Evolutionary conservation across 768 basidiomycete genomes (phyloP).

Genomic region (Hericium erinaceus): DNA sequence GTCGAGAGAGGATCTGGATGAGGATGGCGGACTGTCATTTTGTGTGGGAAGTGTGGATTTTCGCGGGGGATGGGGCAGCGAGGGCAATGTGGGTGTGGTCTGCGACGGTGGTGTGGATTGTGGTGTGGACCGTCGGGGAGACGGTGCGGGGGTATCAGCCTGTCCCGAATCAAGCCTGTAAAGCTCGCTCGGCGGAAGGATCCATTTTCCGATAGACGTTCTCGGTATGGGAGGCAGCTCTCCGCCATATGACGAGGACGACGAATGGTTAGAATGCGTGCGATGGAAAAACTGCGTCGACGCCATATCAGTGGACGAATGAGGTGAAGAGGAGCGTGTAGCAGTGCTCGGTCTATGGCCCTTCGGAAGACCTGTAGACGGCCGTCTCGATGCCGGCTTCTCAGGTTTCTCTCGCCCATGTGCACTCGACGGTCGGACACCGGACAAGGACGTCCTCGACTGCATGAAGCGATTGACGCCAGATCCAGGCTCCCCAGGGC

Average conservation of each 20-base stretch:
- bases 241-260: slow-evolving; percentile 46
- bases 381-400: background rate
- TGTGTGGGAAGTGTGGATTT: background rate
- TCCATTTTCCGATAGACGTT: slow-evolving; percentile 33
- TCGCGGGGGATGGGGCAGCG: background rate
- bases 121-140: background rate
- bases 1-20: slow-evolving; percentile 14
- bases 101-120: background rate
- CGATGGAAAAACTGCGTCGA: slow-evolving; percentile 38
- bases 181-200: slow-evolving; percentile 50
- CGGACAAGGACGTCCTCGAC: slow-evolving; percentile 18
- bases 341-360: slow-evolving; percentile 31
- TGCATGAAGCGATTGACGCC: slow-evolving; percentile 17
- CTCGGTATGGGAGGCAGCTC: slow-evolving; percentile 31
- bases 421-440: slow-evolving; percentile 16
- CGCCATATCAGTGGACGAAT: slow-evolving; percentile 47
- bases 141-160: background rate
- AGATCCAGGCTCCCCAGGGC: slow-evolving; percentile 3
- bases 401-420: slow-evolving; percentile 9
- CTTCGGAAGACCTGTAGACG: slow-evolving; percentile 3
- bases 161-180: slow-evolving; percentile 23
- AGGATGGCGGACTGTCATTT: background rate
- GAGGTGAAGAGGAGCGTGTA: slow-evolving; percentile 46
- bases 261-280: slow-evolving; percentile 41
- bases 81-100: background rate